These are phyloP conservation scores for Silene coronaria DNA, from an alignment of 179 eudicot species.

Conservation along the genomic window DNA sequence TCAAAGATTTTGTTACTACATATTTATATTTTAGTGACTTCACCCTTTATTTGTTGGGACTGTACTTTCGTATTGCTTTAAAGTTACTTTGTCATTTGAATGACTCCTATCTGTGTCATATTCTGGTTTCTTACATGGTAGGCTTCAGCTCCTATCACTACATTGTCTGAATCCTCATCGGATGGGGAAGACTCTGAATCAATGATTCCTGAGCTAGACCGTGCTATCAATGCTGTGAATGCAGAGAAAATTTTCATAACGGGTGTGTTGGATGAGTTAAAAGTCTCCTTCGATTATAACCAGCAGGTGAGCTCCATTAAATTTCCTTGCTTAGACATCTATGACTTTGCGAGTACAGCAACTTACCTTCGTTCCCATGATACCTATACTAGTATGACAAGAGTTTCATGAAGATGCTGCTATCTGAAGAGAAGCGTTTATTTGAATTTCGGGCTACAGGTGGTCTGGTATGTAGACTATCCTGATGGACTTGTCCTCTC, in stretches of 20 bases:
- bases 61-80: not conserved
- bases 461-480: slow-evolving; percentile 57
- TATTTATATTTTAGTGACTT: not conserved
- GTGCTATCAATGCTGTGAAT: slow-evolving; percentile 33
- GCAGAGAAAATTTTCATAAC: slow-evolving; percentile 67
- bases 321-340: not conserved
- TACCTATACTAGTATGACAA: slow-evolving; percentile 37
- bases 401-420: slow-evolving; percentile 62
- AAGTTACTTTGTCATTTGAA: not conserved
- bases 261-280: slow-evolving; percentile 87
- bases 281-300: slow-evolving; percentile 63
- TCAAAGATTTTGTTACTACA: not conserved
- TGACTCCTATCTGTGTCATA: not conserved
- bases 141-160: slow-evolving; percentile 74
- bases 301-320: slow-evolving; percentile 41
- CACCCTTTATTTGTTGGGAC: not conserved
- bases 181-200: slow-evolving; percentile 63
- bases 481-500: slow-evolving; percentile 7
- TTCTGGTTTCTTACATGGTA: slow-evolving; percentile 25
- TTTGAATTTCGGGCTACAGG: slow-evolving; percentile 97
- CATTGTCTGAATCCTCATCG: slow-evolving; percentile 73
- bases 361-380: slow-evolving; percentile 7
- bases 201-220: slow-evolving; percentile 33
- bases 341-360: not conserved
- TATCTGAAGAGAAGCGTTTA: slow-evolving; percentile 70